Percentiles rank a stretch among this genome's conserved stretches.
Conservation (phyloP, 805 yeast species). For the Yamadazyma nakazawae region DNA sequence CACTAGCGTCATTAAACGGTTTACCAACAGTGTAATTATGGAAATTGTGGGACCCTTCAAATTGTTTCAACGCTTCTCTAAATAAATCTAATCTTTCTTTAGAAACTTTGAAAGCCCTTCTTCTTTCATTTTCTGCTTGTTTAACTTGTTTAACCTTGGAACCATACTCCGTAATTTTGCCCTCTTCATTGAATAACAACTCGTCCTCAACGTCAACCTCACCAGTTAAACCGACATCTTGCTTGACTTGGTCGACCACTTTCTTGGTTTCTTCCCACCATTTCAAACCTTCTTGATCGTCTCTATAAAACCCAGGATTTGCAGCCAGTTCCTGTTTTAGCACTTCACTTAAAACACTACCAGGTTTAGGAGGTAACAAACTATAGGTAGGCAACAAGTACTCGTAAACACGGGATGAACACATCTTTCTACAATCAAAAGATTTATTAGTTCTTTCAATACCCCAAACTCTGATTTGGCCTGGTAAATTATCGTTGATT, state of each 20-base stretch:
- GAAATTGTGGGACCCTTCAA: constrained; percentile 88
- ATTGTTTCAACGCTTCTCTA: constrained; percentile 65
- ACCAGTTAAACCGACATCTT: constrained; percentile 5
- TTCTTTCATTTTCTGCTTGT: constrained; percentile 58
- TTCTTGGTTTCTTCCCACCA: constrained; percentile 62
- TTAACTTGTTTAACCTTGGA: constrained; percentile 44
- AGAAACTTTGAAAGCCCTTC: constrained; percentile 69
- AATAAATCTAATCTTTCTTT: constrained; percentile 58
- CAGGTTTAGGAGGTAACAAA: constrained; percentile 85
- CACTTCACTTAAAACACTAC: constrained; percentile 58
- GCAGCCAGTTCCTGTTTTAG: constrained; percentile 50
- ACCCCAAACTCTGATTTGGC: constrained; percentile 90
- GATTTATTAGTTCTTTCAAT: constrained; percentile 82
- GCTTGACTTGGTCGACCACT: constrained; percentile 7
- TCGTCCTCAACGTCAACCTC: constrained; percentile 1
- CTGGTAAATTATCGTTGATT: constrained; percentile 76
- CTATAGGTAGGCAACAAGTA: constrained; percentile 90
- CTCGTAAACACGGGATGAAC: constrained; percentile 94
- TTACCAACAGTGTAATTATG: constrained; percentile 87
- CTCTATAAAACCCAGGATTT: constrained; percentile 57
- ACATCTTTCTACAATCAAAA: constrained; percentile 92
- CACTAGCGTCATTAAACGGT: constrained; percentile 76
- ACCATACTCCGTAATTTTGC: constrained; percentile 33
- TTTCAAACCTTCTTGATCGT: constrained; percentile 63
- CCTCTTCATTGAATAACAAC: constrained; percentile 29